Evolutionary conservation across 1,139 yeast genomes (phyloP).

Genomic region (Diutina catenulata): DNA sequence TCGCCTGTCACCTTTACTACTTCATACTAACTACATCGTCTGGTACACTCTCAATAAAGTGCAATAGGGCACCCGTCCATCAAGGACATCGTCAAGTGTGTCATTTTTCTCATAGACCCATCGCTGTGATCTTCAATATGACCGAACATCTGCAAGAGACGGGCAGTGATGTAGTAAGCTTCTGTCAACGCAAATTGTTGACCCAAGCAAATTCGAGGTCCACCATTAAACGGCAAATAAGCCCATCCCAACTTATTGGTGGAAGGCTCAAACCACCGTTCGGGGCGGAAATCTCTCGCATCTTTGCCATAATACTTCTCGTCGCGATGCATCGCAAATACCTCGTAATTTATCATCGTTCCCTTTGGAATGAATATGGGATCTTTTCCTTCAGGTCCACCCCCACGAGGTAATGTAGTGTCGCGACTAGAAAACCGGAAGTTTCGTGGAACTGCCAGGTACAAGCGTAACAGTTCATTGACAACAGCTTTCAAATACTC

Average conservation of each 20-base stretch:
- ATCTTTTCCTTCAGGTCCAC: not conserved
- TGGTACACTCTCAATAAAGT: too few species aligned
- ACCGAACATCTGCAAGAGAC: not conserved
- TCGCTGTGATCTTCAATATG: not conserved
- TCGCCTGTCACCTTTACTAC: too few species aligned
- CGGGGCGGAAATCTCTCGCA: not conserved
- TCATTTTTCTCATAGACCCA: too few species aligned
- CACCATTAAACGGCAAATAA: conserved; percentile 38
- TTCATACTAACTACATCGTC: too few species aligned
- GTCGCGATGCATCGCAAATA: not conserved
- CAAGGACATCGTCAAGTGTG: conserved; percentile 5
- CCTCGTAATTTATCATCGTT: not conserved
- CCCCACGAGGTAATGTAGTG: conserved; percentile 3
- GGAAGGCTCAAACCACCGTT: conserved; percentile 1
- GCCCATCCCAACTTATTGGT: not conserved
- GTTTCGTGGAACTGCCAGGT: not conserved
- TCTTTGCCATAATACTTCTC: conserved; percentile 4
- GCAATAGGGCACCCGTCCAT: conserved; percentile 5
- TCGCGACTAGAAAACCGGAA: not conserved
- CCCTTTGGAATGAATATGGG: conserved; percentile 3
- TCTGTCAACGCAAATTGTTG: conserved; percentile 3
- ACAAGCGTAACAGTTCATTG: conserved; percentile 1
- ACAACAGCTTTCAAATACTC: not conserved
- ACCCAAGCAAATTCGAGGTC: conserved; percentile 42
- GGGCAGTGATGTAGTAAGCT: not conserved